Evolutionary conservation across 495 filamentous ascomycete species (phyloP).

Genomic region (Cudoniella acicularis): DNA sequence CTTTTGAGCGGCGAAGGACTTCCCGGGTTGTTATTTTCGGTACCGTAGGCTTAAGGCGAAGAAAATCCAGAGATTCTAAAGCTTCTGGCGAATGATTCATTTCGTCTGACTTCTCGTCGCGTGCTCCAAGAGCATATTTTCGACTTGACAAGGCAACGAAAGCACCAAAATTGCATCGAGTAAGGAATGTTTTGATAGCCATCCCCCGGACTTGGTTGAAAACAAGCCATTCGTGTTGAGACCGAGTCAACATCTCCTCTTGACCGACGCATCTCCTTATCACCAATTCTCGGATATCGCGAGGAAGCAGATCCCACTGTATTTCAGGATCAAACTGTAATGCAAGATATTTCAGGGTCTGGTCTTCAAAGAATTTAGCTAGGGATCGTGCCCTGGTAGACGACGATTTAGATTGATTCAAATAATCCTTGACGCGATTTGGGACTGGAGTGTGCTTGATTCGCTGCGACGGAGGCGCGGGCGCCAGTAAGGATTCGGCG

Average conservation of each 20-base stretch:
- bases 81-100: background rate
- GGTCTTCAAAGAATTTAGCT: conserved; percentile 3
- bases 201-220: background rate
- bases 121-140: conserved; percentile 1
- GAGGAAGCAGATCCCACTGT: background rate
- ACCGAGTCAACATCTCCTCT: background rate
- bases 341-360: background rate
- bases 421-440: conserved; percentile 3
- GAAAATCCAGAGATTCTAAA: background rate
- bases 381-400: conserved; percentile 2
- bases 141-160: background rate
- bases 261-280: conserved; percentile 2
- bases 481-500: conserved; percentile 42
- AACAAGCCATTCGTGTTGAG: conserved; percentile 2
- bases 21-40: conserved; percentile 18
- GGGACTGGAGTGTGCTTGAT: conserved; percentile 5
- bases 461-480: conserved; percentile 26
- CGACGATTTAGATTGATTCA: background rate
- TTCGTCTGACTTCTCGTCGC: background rate
- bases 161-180: conserved; percentile 17
- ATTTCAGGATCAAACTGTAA: background rate
- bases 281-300: conserved; percentile 1
- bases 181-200: conserved; percentile 6
- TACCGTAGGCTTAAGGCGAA: background rate
- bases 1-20: background rate